Evolutionary conservation across 345 rosid genomes (phyloP).

Genomic region (Citrus maxima): DNA sequence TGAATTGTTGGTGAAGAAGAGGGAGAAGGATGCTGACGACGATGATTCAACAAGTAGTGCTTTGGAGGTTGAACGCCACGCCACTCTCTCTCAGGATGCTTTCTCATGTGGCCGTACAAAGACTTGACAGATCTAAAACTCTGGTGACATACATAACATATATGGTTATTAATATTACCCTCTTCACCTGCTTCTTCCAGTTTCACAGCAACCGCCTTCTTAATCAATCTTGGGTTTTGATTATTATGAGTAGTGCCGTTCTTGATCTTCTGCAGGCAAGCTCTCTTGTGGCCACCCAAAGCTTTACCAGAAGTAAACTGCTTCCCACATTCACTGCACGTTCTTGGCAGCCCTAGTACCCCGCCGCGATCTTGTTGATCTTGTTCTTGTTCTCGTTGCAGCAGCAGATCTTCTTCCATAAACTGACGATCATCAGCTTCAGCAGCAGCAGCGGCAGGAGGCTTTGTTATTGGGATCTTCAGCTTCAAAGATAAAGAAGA

Average conservation of each 20-base stretch:
- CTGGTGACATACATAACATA: constrained; percentile 36
- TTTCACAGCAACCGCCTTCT: not conserved
- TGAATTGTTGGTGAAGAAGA: not conserved
- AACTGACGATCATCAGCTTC: not conserved
- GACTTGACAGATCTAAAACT: constrained; percentile 41
- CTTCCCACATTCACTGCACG: constrained; percentile 37
- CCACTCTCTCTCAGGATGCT: constrained; percentile 55
- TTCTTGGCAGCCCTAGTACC: not conserved
- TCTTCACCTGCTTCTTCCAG: not conserved
- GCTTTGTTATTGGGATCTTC: not conserved
- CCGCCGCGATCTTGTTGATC: not conserved
- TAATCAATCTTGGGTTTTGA: not conserved
- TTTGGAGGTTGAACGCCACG: constrained; percentile 40
- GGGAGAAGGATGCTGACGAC: not conserved
- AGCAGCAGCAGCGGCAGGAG: not conserved
- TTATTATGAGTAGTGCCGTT: not conserved
- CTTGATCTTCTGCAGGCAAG: constrained; percentile 22
- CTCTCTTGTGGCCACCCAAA: constrained; percentile 50
- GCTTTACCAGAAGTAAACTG: constrained; percentile 47
- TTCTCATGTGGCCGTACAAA: constrained; percentile 56
- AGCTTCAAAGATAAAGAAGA: not conserved
- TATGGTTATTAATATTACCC: not conserved
- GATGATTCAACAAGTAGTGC: not conserved
- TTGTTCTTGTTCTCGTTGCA: no score
- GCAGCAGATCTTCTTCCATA: not conserved